phyloP scores from a whole-genome alignment of 2,329 filamentous ascomycete genomes.

The Phyllosticta citrichinensis region DNA sequence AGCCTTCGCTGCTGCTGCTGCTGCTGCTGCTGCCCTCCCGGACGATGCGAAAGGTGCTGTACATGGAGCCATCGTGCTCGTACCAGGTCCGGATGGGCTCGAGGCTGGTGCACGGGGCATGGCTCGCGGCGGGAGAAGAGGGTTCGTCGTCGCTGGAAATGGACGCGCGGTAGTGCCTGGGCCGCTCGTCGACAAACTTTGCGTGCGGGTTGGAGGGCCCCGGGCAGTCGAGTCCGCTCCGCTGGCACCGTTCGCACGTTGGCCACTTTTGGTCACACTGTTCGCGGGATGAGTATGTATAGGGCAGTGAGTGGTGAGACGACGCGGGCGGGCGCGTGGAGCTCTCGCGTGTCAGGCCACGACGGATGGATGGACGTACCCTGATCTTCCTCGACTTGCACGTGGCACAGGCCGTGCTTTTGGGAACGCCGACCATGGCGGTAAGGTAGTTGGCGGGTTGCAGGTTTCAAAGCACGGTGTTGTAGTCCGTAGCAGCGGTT shows the following conservation, averaged over 20 bases:
- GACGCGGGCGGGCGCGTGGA: background rate
- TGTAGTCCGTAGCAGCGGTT: background rate
- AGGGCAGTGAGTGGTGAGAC: background rate
- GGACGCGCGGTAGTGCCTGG: background rate
- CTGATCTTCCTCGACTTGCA: slow-evolving; percentile 6
- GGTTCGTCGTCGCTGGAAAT: background rate
- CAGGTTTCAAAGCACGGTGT: background rate
- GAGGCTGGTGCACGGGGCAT: slow-evolving; percentile 5
- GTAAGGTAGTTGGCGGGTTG: background rate
- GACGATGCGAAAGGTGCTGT: slow-evolving; percentile 4
- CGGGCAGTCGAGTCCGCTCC: slow-evolving; percentile 24
- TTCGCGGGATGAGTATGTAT: slow-evolving; percentile 7
- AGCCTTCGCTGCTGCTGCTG: background rate
- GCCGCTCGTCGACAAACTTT: slow-evolving; percentile 9
- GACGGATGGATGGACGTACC: slow-evolving; percentile 2
- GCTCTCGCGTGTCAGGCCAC: background rate
- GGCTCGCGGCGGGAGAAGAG: background rate
- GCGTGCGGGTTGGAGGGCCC: slow-evolving; percentile 15
- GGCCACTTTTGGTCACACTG: slow-evolving; percentile 27
- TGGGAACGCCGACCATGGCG: slow-evolving; percentile 9
- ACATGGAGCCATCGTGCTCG: slow-evolving; percentile 1
- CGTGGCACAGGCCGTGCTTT: slow-evolving; percentile 8
- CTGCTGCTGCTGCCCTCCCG: background rate
- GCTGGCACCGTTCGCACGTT: slow-evolving; percentile 23
- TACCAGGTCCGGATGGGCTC: slow-evolving; percentile 1